Evolutionary conservation across 1,284 basidiomycete species (phyloP).

Genomic region (Cryptococcus deneoformans): DNA sequence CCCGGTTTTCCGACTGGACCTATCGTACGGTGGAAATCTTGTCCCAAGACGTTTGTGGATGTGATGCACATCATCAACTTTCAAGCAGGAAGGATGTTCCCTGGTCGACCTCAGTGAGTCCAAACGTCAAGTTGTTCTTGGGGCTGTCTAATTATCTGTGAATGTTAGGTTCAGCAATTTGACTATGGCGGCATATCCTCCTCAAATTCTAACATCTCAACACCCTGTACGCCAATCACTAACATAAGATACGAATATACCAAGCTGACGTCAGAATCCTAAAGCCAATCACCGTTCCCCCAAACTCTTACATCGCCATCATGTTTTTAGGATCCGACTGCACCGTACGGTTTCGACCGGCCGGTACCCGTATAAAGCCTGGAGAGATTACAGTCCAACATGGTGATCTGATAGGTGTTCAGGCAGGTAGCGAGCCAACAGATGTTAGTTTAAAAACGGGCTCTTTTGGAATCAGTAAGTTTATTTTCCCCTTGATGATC

Average conservation of each 20-base stretch:
- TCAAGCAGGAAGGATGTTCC: slow-evolving; percentile 28
- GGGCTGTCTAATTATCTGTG: neutral
- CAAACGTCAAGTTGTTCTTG: neutral
- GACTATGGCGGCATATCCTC: slow-evolving; percentile 29
- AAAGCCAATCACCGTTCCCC: neutral
- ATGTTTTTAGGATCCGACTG: slow-evolving; percentile 34
- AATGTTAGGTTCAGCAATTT: slow-evolving; percentile 32
- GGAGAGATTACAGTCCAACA: slow-evolving; percentile 35
- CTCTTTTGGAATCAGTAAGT: slow-evolving; percentile 40
- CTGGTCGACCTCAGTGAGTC: slow-evolving; percentile 30
- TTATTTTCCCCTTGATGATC: neutral
- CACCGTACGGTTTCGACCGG: slow-evolving; percentile 11
- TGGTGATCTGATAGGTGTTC: slow-evolving; percentile 37
- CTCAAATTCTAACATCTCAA: slow-evolving; percentile 10
- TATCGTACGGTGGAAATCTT: slow-evolving; percentile 20
- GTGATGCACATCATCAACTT: slow-evolving; percentile 34
- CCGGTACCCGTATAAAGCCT: slow-evolving; percentile 7
- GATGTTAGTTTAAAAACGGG: slow-evolving; percentile 30
- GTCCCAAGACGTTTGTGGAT: slow-evolving; percentile 16
- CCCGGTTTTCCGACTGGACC: slow-evolving; percentile 20
- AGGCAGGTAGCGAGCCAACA: slow-evolving; percentile 21
- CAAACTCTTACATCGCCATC: slow-evolving; percentile 15
- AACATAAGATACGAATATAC: neutral
- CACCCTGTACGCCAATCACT: slow-evolving; percentile 19
- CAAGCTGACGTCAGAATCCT: neutral